Evolutionary conservation across 768 basidiomycete genomes (phyloP).

Genomic region (Agrocybe pediades): DNA sequence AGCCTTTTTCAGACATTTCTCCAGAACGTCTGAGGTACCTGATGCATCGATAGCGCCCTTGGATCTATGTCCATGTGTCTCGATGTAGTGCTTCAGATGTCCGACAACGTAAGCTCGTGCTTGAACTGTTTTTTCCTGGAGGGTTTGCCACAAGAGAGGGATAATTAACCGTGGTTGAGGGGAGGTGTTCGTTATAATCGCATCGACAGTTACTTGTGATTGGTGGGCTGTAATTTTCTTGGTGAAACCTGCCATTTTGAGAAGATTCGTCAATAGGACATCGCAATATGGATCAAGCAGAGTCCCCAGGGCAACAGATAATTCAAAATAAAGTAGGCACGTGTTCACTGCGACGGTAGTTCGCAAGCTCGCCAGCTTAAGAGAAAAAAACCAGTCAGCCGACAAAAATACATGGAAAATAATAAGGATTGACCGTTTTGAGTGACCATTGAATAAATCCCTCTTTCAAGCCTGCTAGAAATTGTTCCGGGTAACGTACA

Average conservation of each 20-base stretch:
- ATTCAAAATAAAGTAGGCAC: conserved; percentile 74
- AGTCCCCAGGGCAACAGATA: conserved; percentile 65
- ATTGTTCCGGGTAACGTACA: conserved; percentile 69
- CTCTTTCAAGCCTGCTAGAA: conserved; percentile 73
- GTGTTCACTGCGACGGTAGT: conserved; percentile 88
- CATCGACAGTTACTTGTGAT: conserved; percentile 71
- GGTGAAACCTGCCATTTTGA: conserved; percentile 87
- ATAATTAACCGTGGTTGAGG: conserved; percentile 70
- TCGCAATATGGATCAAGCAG: conserved; percentile 84
- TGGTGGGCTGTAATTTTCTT: conserved; percentile 91
- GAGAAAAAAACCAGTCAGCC: conserved; percentile 3
- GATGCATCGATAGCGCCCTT: conserved; percentile 68
- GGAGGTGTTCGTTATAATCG: conserved; percentile 71
- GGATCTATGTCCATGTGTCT: conserved; percentile 66
- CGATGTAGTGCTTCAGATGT: conserved; percentile 78
- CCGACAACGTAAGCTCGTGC: conserved; percentile 63
- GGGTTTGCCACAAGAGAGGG: conserved; percentile 63
- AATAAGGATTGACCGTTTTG: conserved; percentile 67
- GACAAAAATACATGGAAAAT: not conserved
- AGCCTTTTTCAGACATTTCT: conserved; percentile 71
- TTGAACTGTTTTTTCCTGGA: conserved; percentile 83
- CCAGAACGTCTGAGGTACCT: conserved; percentile 70
- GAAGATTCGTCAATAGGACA: conserved; percentile 67
- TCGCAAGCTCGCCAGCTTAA: conserved; percentile 81
- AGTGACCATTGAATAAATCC: conserved; percentile 80